Evolutionary conservation across 2,329 filamentous ascomycete species (phyloP).

Genomic region (Aspergillus quadrilineatus): DNA sequence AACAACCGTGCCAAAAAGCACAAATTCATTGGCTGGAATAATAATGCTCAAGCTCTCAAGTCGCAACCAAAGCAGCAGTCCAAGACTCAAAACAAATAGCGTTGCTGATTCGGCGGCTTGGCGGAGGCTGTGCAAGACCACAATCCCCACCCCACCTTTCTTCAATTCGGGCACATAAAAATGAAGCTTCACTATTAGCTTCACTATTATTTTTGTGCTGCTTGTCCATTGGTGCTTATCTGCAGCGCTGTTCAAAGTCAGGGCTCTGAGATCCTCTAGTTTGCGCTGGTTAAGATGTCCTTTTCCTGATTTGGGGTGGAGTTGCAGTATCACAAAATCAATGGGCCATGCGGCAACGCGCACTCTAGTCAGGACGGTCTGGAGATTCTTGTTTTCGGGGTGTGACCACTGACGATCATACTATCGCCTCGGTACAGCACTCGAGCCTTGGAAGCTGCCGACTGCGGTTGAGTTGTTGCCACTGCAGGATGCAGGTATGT

Average conservation of each 20-base stretch:
- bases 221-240: neutral
- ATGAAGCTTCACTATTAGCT: neutral
- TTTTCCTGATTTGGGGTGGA: neutral
- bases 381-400: neutral
- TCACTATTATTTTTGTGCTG: neutral
- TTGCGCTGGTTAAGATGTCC: neutral
- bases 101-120: constrained; percentile 1
- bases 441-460: neutral
- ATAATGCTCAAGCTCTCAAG: neutral
- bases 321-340: neutral
- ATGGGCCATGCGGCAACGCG: neutral
- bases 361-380: neutral
- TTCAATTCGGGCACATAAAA: neutral
- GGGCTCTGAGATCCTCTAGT: neutral
- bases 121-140: constrained; percentile 6
- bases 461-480: neutral
- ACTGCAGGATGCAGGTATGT: neutral
- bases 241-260: neutral
- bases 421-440: neutral
- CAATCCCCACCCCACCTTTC: neutral
- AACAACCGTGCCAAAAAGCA: neutral
- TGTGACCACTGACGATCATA: neutral
- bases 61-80: neutral
- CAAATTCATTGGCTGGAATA: neutral
- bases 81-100: constrained; percentile 1